Evolutionary conservation across 176 grass and related monocot genomes (phyloP).

Genomic region (Zea luxurians): DNA sequence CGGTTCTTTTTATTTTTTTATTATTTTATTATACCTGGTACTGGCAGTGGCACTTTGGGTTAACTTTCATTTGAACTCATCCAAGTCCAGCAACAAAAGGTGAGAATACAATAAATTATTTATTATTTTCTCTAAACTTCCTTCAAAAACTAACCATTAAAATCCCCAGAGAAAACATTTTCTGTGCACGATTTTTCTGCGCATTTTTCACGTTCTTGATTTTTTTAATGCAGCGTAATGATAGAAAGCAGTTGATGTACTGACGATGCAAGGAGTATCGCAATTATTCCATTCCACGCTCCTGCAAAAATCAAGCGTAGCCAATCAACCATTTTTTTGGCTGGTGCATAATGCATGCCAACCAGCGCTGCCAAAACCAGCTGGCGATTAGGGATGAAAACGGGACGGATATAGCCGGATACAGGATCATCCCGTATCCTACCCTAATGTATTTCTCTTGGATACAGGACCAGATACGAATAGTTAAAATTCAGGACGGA

Average conservation of each 20-base stretch:
- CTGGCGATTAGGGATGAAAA: background rate
- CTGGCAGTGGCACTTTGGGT: background rate
- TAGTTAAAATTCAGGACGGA: too few relatives aligned
- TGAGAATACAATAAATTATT: background rate
- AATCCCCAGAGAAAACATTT: background rate
- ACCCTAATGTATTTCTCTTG: too few relatives aligned
- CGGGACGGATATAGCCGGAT: too few relatives aligned
- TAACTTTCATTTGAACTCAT: background rate
- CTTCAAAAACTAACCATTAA: background rate
- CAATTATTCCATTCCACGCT: background rate
- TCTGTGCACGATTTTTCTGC: background rate
- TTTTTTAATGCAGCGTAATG: too few relatives aligned
- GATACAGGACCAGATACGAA: too few relatives aligned
- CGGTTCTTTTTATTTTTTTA: background rate
- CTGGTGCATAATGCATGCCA: background rate
- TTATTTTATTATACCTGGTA: background rate
- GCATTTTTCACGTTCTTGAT: background rate
- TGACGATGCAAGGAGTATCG: background rate
- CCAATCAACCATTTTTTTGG: background rate
- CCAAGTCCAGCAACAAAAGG: background rate
- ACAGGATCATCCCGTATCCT: too few relatives aligned
- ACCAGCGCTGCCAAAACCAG: background rate
- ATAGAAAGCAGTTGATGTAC: background rate
- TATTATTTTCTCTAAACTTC: background rate
- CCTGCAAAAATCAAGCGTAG: background rate